Base-by-base conservation (phyloP, 805 yeast genomes). In the Danielia oregonensis region DNA sequence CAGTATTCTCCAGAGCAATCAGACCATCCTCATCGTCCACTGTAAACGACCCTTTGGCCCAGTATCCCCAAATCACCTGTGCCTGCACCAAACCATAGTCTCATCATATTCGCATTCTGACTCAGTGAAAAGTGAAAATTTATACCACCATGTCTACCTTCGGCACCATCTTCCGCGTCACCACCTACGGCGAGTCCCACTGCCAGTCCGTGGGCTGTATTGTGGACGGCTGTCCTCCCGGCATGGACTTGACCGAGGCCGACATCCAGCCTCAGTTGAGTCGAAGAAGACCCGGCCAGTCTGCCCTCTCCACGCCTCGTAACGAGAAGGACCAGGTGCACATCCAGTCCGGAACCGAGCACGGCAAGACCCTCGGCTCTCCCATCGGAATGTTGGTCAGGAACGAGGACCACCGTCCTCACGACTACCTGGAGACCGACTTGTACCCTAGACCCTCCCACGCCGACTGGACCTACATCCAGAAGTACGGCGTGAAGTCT, bases 211-310 rank as follows among this genome's bases (percentile, higher is more conserved):
- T 93, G 26, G 98, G 98, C 21, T 93, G 97, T 65, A 93, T 93
- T 42, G 96, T 93, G 25, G 98, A 93, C 50, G 98, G 98, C 39
- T 93, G 88, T 26, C 98, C 98, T 19, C 97, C 98, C 18, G 96
- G 96, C 21, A 72, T 93, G 76, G 73, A 78, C 6, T 74, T 93
- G 35, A 74, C 83, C 12, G 97, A 86, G 61, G 78, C 68, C 4
- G 97, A 93, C 55, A 76, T 93, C 48, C 98, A 93, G 68, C 95
- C 97, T 12, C 98, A 93, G 70, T 68, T 93, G 51, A 81, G 95
- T 15, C 79, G 98, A 68, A 83, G 98, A 73, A 82, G 98, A 67
- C 98, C 98, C 2, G 98, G 98, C 32, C 98, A 93, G 65, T 78
- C 89, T 32, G 84, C 83, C 45, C 68, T 93, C 40, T 78, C 95